Percentiles rank a stretch among this genome's conserved stretches.
These are phyloP conservation scores for Stephania japonica DNA, from an alignment of 164 flowering plant genomes.

Conservation along the genomic window DNA sequence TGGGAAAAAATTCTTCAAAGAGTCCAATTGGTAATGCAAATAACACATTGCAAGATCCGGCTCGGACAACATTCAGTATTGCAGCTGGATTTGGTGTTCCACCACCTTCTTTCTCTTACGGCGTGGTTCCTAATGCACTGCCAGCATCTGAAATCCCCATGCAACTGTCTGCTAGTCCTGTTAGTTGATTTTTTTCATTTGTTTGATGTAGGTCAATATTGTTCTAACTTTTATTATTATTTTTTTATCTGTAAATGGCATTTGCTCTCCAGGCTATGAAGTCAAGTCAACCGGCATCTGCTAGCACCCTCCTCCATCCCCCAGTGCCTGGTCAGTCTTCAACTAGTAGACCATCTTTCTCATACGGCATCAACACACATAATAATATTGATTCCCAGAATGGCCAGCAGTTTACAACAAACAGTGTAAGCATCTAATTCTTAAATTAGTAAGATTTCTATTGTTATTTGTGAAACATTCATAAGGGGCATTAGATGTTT, in stretches of 20 bases:
- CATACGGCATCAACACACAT: constrained; percentile 26
- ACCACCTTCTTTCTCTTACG: constrained; percentile 30
- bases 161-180: constrained; percentile 26
- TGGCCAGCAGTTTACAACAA: constrained; percentile 23
- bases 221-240: no score
- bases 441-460: not conserved
- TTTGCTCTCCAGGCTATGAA: constrained; percentile 17
- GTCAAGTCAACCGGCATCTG: constrained; percentile 14
- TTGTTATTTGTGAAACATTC: not conserved
- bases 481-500: not conserved
- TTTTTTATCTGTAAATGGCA: not conserved
- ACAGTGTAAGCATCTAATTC: constrained; percentile 21
- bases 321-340: constrained; percentile 24
- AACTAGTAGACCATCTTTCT: constrained; percentile 26
- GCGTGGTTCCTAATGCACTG: constrained; percentile 16
- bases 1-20: constrained; percentile 12
- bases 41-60: constrained; percentile 21
- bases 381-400: constrained; percentile 19
- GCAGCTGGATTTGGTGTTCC: constrained; percentile 23
- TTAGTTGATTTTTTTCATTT: constrained; percentile 17
- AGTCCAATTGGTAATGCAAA: constrained; percentile 18
- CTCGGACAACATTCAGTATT: constrained; percentile 16
- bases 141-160: constrained; percentile 21
- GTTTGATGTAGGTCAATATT: not conserved
- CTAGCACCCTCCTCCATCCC: constrained; percentile 20